A percentile compares a stretch with the other conserved stretches of the same genome.
Conservation (phyloP, 352 stramenopile genomes). For the Phytopythium chamaehyphon region DNA sequence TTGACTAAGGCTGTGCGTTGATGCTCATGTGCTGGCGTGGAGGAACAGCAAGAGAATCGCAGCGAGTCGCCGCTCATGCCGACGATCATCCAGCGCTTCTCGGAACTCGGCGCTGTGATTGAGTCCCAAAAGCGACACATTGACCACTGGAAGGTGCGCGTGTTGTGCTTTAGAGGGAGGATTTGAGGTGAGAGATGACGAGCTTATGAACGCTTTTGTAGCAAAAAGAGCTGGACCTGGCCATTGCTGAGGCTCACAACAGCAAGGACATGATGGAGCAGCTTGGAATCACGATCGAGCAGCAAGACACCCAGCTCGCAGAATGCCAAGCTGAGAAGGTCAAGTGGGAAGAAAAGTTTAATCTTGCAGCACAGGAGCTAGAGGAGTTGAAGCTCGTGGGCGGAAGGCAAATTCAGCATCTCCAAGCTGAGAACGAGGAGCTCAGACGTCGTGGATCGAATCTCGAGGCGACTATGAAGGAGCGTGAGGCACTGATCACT, state of each 20-base stretch:
- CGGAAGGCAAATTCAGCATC: constrained; percentile 46
- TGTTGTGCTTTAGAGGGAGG: too few relatives aligned
- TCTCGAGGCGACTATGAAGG: constrained; percentile 41
- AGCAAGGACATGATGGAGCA: constrained; percentile 58
- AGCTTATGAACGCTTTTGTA: constrained; percentile 5
- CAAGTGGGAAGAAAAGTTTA: constrained; percentile 75
- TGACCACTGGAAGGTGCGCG: constrained; percentile 67
- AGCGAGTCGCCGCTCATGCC: constrained; percentile 71
- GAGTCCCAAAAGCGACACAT: constrained; percentile 85
- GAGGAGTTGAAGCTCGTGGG: constrained; percentile 47
- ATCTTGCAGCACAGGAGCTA: constrained; percentile 45
- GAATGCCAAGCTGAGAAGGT: constrained; percentile 60
- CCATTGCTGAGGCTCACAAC: constrained; percentile 65
- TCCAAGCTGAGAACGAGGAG: constrained; percentile 43
- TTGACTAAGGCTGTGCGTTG: background rate
- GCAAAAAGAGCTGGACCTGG: constrained; percentile 74
- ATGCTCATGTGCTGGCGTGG: constrained; percentile 25
- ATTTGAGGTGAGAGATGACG: too few relatives aligned
- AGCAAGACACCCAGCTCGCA: constrained; percentile 55
- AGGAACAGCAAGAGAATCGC: constrained; percentile 81
- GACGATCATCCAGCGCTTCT: constrained; percentile 71
- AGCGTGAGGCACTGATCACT: constrained; percentile 32
- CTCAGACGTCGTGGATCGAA: constrained; percentile 41
- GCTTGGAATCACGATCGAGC: constrained; percentile 55
- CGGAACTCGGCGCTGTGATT: constrained; percentile 73